phyloP scores from a whole-genome alignment of 202 grass and related monocot genomes.

The Saccharum hybrid region DNA sequence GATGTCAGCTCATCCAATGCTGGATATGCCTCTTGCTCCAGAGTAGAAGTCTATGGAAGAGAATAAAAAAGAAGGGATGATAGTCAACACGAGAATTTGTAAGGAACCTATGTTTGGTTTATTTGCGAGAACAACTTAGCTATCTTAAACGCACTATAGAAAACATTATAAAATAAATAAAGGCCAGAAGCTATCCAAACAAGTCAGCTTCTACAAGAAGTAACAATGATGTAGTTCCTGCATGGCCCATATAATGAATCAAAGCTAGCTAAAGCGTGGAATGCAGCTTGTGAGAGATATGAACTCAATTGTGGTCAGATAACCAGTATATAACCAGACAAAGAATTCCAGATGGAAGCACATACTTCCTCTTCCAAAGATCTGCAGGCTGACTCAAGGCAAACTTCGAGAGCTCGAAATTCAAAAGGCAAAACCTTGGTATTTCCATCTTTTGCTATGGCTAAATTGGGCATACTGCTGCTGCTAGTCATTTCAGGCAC shows the following conservation, averaged over 20 bases:
- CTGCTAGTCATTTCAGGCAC: slow-evolving; percentile 50
- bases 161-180: background rate
- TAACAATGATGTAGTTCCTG: background rate
- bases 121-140: slow-evolving; percentile 11
- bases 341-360: slow-evolving; percentile 35
- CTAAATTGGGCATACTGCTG: slow-evolving; percentile 50
- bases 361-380: slow-evolving; percentile 87
- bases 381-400: slow-evolving; percentile 94
- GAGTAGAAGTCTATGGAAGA: slow-evolving; percentile 62
- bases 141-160: slow-evolving; percentile 19
- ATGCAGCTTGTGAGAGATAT: slow-evolving; percentile 10
- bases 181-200: background rate
- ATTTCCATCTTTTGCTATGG: slow-evolving; percentile 61
- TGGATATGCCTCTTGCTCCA: slow-evolving; percentile 99
- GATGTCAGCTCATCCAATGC: slow-evolving; percentile 98
- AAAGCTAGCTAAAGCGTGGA: slow-evolving; percentile 35
- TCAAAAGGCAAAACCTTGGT: slow-evolving; percentile 82
- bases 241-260: background rate
- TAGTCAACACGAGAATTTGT: slow-evolving; percentile 24
- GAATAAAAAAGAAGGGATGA: background rate
- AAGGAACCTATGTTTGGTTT: background rate
- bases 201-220: background rate
- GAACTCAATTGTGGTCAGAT: slow-evolving; percentile 24
- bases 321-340: slow-evolving; percentile 11
- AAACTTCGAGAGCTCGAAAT: slow-evolving; percentile 91